These are phyloP conservation scores for Heliocybe sulcata DNA, from an alignment of 1,284 basidiomycete genomes.

Conservation along the genomic window DNA sequence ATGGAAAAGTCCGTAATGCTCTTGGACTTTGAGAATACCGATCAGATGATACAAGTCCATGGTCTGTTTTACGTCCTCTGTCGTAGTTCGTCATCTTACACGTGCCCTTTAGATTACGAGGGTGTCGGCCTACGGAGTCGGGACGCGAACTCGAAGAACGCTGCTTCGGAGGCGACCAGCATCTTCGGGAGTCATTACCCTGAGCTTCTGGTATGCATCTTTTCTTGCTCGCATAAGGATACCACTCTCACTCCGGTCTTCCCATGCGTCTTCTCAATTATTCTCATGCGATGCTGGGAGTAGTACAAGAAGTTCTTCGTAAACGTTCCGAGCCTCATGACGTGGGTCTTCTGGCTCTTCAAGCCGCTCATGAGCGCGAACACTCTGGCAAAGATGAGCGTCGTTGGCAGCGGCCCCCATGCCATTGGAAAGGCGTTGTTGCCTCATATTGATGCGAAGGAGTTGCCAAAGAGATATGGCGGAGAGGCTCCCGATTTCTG, in stretches of 20 bases:
- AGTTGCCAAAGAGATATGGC: constrained; percentile 65
- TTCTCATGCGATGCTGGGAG: neutral
- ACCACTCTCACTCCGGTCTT: neutral
- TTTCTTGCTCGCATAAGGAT: neutral
- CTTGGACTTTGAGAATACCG: constrained; percentile 66
- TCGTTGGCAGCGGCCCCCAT: constrained; percentile 57
- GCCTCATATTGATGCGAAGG: constrained; percentile 40
- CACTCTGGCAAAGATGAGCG: constrained; percentile 70
- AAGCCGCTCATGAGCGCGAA: constrained; percentile 62
- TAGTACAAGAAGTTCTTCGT: constrained; percentile 75
- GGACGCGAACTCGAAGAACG: constrained; percentile 68
- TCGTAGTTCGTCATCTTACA: neutral
- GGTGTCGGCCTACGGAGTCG: constrained; percentile 61
- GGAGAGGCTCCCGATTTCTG: constrained; percentile 27
- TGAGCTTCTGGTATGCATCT: constrained; percentile 55
- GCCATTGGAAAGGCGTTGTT: constrained; percentile 52
- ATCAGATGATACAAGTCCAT: constrained; percentile 71
- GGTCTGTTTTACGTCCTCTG: constrained; percentile 28
- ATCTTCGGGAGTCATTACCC: constrained; percentile 74
- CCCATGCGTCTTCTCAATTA: neutral
- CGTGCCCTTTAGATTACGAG: constrained; percentile 49
- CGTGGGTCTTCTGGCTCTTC: constrained; percentile 81
- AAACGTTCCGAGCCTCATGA: constrained; percentile 65
- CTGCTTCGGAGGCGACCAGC: constrained; percentile 60
- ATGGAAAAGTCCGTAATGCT: constrained; percentile 61